phyloP scores from a whole-genome alignment of 225 moss, liverwort and hornwort species.

The Anthoceros angustus region DNA sequence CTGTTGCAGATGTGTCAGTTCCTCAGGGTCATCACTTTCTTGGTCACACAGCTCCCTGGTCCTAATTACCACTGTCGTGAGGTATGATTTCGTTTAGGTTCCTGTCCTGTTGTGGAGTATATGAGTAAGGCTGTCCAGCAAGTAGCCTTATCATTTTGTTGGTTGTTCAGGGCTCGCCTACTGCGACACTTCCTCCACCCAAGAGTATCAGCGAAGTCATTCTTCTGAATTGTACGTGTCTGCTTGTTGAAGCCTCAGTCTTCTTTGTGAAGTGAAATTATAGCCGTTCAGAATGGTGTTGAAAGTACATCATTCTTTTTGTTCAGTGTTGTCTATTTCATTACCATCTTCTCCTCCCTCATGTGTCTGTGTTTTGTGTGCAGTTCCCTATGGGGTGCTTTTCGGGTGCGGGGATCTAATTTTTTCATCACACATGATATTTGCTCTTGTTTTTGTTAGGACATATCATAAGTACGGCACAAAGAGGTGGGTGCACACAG shows the following conservation, averaged over 20 bases:
- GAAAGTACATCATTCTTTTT: neutral
- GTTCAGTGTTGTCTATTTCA: neutral
- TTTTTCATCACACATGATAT: conserved; percentile 97
- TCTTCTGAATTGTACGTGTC: conserved; percentile 56
- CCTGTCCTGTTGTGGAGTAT: neutral
- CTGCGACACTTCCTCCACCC: conserved; percentile 61
- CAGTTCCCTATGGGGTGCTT: conserved; percentile 79
- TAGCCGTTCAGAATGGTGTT: too few species aligned
- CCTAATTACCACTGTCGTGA: conserved; percentile 95
- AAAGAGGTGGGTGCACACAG: conserved; percentile 26
- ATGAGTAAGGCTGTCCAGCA: neutral
- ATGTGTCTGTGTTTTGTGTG: neutral
- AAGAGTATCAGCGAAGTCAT: conserved; percentile 59
- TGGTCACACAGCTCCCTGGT: conserved; percentile 88
- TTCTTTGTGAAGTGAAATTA: neutral
- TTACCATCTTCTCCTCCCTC: neutral
- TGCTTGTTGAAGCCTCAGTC: neutral
- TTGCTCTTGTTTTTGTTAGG: conserved; percentile 78
- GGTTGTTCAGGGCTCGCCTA: conserved; percentile 38
- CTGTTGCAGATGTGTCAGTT: conserved; percentile 49
- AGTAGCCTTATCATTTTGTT: neutral
- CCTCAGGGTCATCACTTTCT: conserved; percentile 56
- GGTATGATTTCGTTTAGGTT: conserved; percentile 14
- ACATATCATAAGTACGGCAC: conserved; percentile 74
- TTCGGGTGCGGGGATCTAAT: conserved; percentile 94